Percentiles rank a stretch among this genome's conserved stretches.
Evolutionary conservation across 768 basidiomycete genomes (phyloP).

Genomic region (Phlebiopsis flavidoalba): DNA sequence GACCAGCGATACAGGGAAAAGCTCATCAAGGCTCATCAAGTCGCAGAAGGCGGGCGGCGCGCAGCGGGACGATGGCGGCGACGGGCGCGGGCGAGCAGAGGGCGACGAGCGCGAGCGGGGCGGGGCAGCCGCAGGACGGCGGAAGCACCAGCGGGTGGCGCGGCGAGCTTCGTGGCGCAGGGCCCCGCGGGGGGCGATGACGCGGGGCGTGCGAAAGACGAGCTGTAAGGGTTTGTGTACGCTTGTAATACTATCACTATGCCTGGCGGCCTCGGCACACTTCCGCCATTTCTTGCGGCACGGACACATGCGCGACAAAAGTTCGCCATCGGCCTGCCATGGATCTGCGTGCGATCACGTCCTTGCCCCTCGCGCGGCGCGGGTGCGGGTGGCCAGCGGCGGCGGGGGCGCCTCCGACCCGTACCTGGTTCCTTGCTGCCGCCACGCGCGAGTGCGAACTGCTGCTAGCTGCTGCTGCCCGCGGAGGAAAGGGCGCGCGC

Average conservation of each 20-base stretch:
- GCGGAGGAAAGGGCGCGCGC: too few relatives aligned
- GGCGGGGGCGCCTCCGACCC: too few relatives aligned
- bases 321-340: background rate
- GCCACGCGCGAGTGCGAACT: too few relatives aligned
- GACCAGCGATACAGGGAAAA: conserved; percentile 23
- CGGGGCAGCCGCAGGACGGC: background rate
- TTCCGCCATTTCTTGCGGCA: conserved; percentile 3
- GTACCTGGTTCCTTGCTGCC: background rate
- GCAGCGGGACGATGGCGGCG: conserved; percentile 17
- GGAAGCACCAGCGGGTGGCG: conserved; percentile 17
- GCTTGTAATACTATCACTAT: background rate
- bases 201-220: conserved; percentile 5
- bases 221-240: conserved; percentile 4
- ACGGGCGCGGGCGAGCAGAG: conserved; percentile 15
- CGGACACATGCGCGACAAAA: background rate
- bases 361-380: too few relatives aligned
- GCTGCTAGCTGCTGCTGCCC: too few relatives aligned
- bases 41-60: conserved; percentile 18
- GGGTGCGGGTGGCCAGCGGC: background rate
- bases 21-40: conserved; percentile 22
- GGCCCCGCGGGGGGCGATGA: background rate
- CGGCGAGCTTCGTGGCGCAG: conserved; percentile 3
- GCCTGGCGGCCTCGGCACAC: background rate
- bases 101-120: too few relatives aligned
- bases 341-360: background rate